A percentile compares a stretch with the other conserved stretches of the same genome.
These are phyloP conservation scores for Phytophthora pistaciae DNA, from an alignment of 352 stramenopile genomes.

Conservation along the genomic window DNA sequence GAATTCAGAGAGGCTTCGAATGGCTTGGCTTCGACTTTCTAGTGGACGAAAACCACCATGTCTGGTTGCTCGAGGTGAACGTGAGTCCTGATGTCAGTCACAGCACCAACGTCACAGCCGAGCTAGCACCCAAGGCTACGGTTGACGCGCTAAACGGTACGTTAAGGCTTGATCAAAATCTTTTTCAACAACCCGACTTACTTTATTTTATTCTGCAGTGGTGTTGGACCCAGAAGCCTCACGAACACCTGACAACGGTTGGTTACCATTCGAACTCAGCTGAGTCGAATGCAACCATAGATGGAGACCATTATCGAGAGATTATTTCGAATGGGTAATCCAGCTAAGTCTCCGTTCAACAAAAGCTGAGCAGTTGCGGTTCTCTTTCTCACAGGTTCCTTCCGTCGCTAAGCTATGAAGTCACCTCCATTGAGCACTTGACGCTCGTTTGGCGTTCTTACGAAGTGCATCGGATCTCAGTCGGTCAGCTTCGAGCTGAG, in stretches of 20 bases:
- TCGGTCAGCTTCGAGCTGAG: conserved; percentile 61
- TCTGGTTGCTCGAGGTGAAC: conserved; percentile 90
- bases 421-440: conserved; percentile 48
- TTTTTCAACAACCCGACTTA: no score
- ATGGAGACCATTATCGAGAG: background rate
- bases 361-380: no score
- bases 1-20: conserved; percentile 75
- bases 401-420: background rate
- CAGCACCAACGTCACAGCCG: conserved; percentile 65
- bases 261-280: conserved; percentile 18
- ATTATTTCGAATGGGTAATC: background rate
- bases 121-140: conserved; percentile 64
- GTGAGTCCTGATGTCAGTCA: conserved; percentile 90
- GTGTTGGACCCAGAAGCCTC: conserved; percentile 21
- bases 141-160: conserved; percentile 59
- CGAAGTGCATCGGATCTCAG: conserved; percentile 51
- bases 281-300: background rate
- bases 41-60: conserved; percentile 57
- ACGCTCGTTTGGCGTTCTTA: conserved; percentile 53
- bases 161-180: no score
- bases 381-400: no score
- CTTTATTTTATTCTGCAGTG: conserved; percentile 13
- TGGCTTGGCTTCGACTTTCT: conserved; percentile 91
- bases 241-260: conserved; percentile 29
- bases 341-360: no score